Percentiles rank a stretch among this genome's conserved stretches.
These are phyloP conservation scores for Sinapis alba DNA, from an alignment of 441 rosid species.

Conservation along the genomic window DNA sequence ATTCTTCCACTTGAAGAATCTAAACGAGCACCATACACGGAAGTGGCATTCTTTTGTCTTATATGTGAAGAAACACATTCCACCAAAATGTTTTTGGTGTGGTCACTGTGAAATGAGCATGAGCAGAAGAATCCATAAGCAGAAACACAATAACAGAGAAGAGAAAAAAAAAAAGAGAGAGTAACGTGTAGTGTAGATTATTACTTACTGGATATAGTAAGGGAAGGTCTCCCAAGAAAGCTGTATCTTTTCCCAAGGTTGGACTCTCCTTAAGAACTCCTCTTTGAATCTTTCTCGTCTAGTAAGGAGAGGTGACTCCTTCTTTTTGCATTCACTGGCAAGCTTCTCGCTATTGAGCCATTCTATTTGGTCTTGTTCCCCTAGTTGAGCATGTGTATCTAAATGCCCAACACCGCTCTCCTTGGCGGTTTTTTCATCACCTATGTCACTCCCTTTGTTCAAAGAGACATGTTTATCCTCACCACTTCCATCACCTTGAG, in stretches of 20 bases:
- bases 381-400: slow-evolving; percentile 71
- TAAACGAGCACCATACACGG: slow-evolving; percentile 70
- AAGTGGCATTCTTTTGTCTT: slow-evolving; percentile 57
- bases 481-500: slow-evolving; percentile 80
- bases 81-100: slow-evolving; percentile 67
- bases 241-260: slow-evolving; percentile 85
- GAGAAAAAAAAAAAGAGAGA: slow-evolving; percentile 5
- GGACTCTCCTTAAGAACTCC: slow-evolving; percentile 68
- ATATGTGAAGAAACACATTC: slow-evolving; percentile 87
- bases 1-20: slow-evolving; percentile 85
- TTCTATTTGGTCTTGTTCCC: slow-evolving; percentile 85
- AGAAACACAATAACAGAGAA: slow-evolving; percentile 18
- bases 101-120: slow-evolving; percentile 50
- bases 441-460: slow-evolving; percentile 48
- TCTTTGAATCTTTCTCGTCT: slow-evolving; percentile 75
- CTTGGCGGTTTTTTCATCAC: slow-evolving; percentile 48
- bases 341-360: slow-evolving; percentile 81
- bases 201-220: slow-evolving; percentile 89
- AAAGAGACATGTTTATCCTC: slow-evolving; percentile 57
- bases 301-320: slow-evolving; percentile 70
- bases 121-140: slow-evolving; percentile 4
- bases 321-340: slow-evolving; percentile 67
- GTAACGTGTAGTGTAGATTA: slow-evolving; percentile 10
- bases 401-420: slow-evolving; percentile 42
- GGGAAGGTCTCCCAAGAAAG: slow-evolving; percentile 94